These are phyloP conservation scores for Alternaria atra DNA, from an alignment of 2,329 filamentous ascomycete species.

Conservation along the genomic window DNA sequence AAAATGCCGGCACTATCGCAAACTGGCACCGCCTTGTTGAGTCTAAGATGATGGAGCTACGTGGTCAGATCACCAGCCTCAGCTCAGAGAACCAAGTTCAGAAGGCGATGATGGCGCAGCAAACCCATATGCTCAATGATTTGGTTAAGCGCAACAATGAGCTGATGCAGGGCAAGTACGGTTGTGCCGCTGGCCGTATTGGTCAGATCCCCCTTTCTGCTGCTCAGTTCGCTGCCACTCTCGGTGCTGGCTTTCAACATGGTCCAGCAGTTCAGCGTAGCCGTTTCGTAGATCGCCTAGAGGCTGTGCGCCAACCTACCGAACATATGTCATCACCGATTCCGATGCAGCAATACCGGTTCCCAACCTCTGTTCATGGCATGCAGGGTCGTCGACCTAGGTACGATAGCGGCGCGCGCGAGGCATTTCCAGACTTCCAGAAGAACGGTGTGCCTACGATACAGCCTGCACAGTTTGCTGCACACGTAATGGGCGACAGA, in stretches of 20 bases:
- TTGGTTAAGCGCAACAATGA: not conserved
- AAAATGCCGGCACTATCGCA: not conserved
- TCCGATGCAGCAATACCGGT: not conserved
- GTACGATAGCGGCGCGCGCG: not conserved
- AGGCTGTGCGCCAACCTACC: not conserved
- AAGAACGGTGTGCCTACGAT: not conserved
- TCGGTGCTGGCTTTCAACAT: not conserved
- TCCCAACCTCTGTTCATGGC: not conserved
- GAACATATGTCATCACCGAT: not conserved
- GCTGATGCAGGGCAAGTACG: not conserved
- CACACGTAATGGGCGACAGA: not conserved
- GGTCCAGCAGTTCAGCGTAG: not conserved
- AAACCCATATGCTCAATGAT: not conserved
- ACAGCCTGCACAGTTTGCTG: not conserved
- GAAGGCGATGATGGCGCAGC: not conserved
- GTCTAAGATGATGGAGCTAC: constrained; percentile 1
- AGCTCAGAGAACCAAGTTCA: not conserved
- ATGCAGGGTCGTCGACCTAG: not conserved
- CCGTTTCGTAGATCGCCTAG: not conserved
- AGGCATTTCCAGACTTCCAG: not conserved
- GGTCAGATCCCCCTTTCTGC: not conserved
- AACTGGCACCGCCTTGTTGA: not conserved
- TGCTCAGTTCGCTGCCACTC: not conserved
- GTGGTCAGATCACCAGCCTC: not conserved
- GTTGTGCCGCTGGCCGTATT: not conserved